Conservation (phyloP, 2,329 filamentous ascomycete species). For the Fusarium sp. region DNA sequence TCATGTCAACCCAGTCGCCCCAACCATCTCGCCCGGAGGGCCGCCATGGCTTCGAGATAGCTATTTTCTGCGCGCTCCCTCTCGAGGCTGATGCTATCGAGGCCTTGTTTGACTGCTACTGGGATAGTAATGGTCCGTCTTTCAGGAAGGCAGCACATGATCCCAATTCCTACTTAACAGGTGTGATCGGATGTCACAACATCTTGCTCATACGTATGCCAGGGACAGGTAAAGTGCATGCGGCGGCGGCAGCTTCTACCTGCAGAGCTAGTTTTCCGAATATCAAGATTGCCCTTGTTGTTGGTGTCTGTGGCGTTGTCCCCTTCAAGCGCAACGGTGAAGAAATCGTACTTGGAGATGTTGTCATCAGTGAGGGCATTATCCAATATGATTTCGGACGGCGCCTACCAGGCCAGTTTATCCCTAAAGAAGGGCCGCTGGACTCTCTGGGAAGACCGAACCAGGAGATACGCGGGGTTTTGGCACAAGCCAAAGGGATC, state of each 20-base stretch:
- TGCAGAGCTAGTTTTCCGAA: not conserved
- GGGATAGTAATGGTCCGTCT: not conserved
- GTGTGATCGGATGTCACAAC: fast-evolving
- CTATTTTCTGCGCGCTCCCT: too few relatives aligned
- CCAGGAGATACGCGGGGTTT: fast-evolving
- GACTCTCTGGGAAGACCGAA: fast-evolving
- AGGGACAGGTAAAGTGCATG: not conserved
- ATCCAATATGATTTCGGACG: conserved; percentile 1
- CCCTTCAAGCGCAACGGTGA: fast-evolving
- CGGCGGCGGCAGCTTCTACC: not conserved
- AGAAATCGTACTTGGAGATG: not conserved
- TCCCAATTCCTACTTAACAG: not conserved
- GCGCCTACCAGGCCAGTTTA: fast-evolving
- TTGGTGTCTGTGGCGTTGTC: not conserved
- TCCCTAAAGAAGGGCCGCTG: fast-evolving
- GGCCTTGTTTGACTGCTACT: not conserved
- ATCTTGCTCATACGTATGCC: not conserved
- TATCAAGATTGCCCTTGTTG: not conserved
- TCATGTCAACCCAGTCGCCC: too few relatives aligned
- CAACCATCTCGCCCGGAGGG: too few relatives aligned
- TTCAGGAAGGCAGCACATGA: too few relatives aligned
- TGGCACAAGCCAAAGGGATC: not conserved
- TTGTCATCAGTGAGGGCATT: not conserved
- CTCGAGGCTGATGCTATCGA: too few relatives aligned
- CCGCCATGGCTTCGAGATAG: too few relatives aligned